These are phyloP conservation scores for Ceratocystis ficicola DNA, from an alignment of 2,329 filamentous ascomycete genomes.

Conservation along the genomic window DNA sequence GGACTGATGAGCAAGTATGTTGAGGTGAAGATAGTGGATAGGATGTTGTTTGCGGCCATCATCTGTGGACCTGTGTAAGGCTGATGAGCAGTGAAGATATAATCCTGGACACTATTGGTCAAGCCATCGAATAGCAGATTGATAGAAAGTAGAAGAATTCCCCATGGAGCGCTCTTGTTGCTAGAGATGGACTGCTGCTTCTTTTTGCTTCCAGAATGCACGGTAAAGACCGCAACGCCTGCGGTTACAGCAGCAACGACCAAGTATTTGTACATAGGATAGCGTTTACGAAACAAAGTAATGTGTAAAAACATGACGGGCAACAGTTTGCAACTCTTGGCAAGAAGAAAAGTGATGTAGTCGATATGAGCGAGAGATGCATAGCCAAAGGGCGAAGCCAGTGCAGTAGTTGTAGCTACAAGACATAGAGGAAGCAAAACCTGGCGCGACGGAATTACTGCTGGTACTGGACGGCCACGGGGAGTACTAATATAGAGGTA, in stretches of 20 bases:
- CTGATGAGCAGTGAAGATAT: slow-evolving; percentile 71
- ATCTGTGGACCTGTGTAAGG: slow-evolving; percentile 89
- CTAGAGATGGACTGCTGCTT: slow-evolving; percentile 34
- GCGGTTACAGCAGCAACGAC: slow-evolving; percentile 84
- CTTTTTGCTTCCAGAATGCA: slow-evolving; percentile 57
- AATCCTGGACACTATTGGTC: slow-evolving; percentile 92
- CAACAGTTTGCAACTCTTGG: slow-evolving; percentile 97
- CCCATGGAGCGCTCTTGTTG: slow-evolving; percentile 52
- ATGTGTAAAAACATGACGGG: slow-evolving; percentile 96
- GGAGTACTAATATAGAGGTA: slow-evolving; percentile 62
- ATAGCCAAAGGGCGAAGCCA: slow-evolving; percentile 93
- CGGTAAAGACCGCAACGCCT: slow-evolving; percentile 87
- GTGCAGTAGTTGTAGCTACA: slow-evolving; percentile 74
- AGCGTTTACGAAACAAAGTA: slow-evolving; percentile 75
- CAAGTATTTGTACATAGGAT: slow-evolving; percentile 91
- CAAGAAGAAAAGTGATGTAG: slow-evolving; percentile 94
- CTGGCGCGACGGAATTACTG: slow-evolving; percentile 62
- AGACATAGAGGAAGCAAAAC: slow-evolving; percentile 72
- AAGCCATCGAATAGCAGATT: slow-evolving; percentile 93
- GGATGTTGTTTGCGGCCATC: slow-evolving; percentile 96
- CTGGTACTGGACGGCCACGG: slow-evolving; percentile 33
- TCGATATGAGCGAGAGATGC: slow-evolving; percentile 86
- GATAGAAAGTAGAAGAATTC: slow-evolving; percentile 68
- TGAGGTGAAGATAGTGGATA: slow-evolving; percentile 66
- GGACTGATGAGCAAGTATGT: slow-evolving; percentile 67